phyloP scores from a whole-genome alignment of 2,329 filamentous ascomycete genomes.

The Paraconiothyrium sp. region DNA sequence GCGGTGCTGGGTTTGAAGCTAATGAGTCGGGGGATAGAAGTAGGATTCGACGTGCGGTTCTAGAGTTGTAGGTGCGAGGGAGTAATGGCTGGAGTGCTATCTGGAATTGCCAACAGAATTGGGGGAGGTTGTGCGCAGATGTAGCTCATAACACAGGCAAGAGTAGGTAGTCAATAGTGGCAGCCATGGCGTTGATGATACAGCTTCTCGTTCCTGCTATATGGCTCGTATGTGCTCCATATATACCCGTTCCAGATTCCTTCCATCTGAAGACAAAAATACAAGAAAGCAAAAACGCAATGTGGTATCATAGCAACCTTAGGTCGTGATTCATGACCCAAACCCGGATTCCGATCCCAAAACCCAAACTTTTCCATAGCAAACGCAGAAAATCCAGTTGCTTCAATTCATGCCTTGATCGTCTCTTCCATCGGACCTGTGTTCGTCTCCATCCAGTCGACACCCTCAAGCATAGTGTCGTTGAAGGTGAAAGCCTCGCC shows the following conservation, averaged over 20 bases:
- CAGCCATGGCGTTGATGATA: not conserved
- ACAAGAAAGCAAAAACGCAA: not conserved
- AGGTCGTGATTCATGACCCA: conserved; percentile 4
- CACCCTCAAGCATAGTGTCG: conserved; percentile 36
- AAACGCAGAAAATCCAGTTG: not conserved
- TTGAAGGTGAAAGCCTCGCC: conserved; percentile 50
- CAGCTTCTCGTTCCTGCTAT: not conserved
- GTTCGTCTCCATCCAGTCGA: conserved; percentile 30
- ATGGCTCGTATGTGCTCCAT: not conserved
- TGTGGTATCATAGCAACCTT: conserved; percentile 9
- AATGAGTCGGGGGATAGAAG: no score
- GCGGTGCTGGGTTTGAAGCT: no score
- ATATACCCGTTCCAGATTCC: not conserved
- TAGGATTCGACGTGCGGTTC: no score
- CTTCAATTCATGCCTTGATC: conserved; percentile 12
- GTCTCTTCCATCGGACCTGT: conserved; percentile 17
- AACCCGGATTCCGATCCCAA: not conserved
- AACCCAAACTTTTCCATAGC: not conserved
- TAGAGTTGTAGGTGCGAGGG: no score
- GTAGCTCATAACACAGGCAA: no score
- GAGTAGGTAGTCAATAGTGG: not conserved
- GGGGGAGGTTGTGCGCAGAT: no score
- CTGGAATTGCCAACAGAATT: no score
- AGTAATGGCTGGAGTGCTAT: no score
- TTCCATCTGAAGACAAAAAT: not conserved